A percentile compares a stretch with the other conserved stretches of the same genome.
phyloP scores from a whole-genome alignment of 1,284 basidiomycete genomes.

The Meripilus lineatus region DNA sequence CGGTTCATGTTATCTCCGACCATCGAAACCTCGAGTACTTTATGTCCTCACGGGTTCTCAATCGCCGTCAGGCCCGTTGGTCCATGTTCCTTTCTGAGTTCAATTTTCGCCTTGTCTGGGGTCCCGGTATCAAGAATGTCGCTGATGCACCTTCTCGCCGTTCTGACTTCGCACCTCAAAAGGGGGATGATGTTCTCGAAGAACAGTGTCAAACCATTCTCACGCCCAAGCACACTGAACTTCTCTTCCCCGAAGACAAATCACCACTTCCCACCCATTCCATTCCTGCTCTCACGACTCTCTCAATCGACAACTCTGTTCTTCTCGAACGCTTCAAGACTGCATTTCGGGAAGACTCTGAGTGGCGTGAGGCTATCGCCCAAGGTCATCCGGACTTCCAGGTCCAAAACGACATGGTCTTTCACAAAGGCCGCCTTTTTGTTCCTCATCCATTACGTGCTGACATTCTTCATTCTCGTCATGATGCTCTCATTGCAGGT shows the following conservation, averaged over 20 bases:
- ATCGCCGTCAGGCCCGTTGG: slow-evolving; percentile 38
- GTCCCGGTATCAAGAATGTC: slow-evolving; percentile 9
- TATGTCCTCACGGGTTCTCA: slow-evolving; percentile 27
- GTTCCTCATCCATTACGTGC: slow-evolving; percentile 29
- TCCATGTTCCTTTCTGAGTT: slow-evolving; percentile 28
- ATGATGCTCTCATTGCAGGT: slow-evolving; percentile 19
- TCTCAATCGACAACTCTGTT: slow-evolving; percentile 27
- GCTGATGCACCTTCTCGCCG: slow-evolving; percentile 30
- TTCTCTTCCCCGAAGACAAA: slow-evolving; percentile 1
- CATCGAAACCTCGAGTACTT: slow-evolving; percentile 37
- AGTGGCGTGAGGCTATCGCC: slow-evolving; percentile 27
- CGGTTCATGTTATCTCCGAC: slow-evolving; percentile 26
- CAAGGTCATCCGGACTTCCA: slow-evolving; percentile 23
- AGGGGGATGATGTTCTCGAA: neutral
- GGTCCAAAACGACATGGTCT: slow-evolving; percentile 25
- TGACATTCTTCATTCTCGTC: slow-evolving; percentile 22
- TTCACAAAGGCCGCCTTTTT: slow-evolving; percentile 30
- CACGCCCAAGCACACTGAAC: neutral
- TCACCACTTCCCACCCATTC: no score
- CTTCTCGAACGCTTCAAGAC: slow-evolving; percentile 17
- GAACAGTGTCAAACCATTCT: neutral
- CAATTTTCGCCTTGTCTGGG: neutral
- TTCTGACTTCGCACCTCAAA: slow-evolving; percentile 28
- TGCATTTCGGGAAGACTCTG: slow-evolving; percentile 14
- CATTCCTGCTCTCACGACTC: slow-evolving; percentile 21